Base-by-base conservation (phyloP, 495 filamentous ascomycete species). In the Podospora pseudoanserina region DNA sequence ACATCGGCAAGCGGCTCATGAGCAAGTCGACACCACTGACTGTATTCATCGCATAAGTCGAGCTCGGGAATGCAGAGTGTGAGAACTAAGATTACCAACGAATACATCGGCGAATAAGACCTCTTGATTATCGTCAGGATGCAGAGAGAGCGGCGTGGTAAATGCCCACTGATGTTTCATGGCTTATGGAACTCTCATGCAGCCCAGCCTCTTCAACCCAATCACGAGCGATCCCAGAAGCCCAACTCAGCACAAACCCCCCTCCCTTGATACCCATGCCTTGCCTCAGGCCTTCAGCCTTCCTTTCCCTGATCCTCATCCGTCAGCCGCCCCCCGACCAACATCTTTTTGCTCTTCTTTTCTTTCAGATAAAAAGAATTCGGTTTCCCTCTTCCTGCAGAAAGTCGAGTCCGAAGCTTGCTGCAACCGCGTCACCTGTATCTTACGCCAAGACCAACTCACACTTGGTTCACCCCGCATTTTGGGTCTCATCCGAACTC, bases 181-280 rank as follows among this genome's bases (percentile, higher is more conserved):
- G 64, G 64, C 49, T 34, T 32, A 49, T 55, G 55, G 19, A 11
- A 20, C 60, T 44, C 55, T 57, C 54, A 60, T 62, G 30, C 44
- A 49, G 67, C 55, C 60, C 60, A 27, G 26, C 30, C 63, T 54
- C 53, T 64, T 54, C 61, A 65, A 64, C 39, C 63, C 64, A 59
- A 70, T n/a, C 58, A 54, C 19, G 20, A 26, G 20, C 16, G 30
- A 13, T 62, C 30, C 30, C n/a, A 19, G 32, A 4, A 16, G 49
- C 58, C 16, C 27, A 34, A 18, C 55, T 0, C 30, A 55, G 23
- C 61, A 60, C 9, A 23, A 62, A 9, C 55, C 23, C 27, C 27
- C 63, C 30, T 59, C 61, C 66, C 55, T 19, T 23, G 44, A 63
- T 20, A n/a, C 30, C 58, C 30, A 18, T 61, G 23, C 26, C 16